These are phyloP conservation scores for Lojkania enalia DNA, from an alignment of 2,329 filamentous ascomycete genomes.

Conservation along the genomic window DNA sequence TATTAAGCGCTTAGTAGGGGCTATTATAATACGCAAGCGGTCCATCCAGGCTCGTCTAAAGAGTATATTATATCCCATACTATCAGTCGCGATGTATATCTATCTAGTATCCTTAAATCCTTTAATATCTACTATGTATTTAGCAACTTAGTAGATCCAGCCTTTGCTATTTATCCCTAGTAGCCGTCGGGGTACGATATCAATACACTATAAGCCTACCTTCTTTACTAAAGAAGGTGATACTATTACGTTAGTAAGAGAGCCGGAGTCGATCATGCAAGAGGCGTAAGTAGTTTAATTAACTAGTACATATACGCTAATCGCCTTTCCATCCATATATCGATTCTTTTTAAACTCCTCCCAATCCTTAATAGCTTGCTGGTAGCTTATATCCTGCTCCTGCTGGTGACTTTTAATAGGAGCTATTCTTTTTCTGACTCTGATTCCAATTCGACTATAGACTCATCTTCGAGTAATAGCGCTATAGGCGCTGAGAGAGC, in stretches of 20 bases:
- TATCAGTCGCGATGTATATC: background rate
- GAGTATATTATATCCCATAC: background rate
- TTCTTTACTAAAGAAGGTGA: background rate
- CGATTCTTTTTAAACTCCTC: background rate
- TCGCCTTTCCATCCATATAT: slow-evolving; percentile 3
- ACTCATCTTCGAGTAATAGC: background rate
- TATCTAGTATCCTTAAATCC: slow-evolving; percentile 1
- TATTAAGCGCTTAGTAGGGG: background rate
- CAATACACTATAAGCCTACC: background rate
- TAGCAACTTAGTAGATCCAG: background rate
- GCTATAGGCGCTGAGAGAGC: background rate
- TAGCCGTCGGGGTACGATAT: background rate
- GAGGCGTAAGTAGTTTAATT: slow-evolving; percentile 1
- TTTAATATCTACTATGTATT: slow-evolving; percentile 1
- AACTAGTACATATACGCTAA: background rate
- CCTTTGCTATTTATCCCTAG: background rate
- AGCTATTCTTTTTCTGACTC: background rate
- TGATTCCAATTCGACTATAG: background rate
- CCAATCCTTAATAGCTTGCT: background rate
- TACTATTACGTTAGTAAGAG: background rate
- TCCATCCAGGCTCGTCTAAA: slow-evolving; percentile 1
- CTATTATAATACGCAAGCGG: background rate
- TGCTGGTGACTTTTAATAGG: background rate
- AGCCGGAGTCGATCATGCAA: background rate
- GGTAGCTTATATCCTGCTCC: background rate